These are phyloP conservation scores for Paecilomyces sp. DNA, from an alignment of 2,329 filamentous ascomycete species.

Conservation along the genomic window DNA sequence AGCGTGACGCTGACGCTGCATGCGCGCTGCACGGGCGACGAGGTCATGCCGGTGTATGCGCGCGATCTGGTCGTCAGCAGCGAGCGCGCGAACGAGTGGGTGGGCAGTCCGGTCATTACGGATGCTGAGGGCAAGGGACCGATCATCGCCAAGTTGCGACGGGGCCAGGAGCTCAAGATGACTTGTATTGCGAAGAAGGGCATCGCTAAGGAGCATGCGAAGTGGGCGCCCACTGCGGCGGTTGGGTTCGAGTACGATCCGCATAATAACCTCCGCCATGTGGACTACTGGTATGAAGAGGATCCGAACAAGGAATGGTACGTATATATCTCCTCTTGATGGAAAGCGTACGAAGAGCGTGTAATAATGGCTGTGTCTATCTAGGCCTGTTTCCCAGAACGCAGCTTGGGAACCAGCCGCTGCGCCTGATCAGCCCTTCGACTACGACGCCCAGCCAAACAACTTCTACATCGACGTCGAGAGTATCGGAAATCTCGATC, in stretches of 20 bases:
- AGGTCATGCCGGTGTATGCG: conserved; percentile 91
- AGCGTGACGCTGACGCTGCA: conserved; percentile 78
- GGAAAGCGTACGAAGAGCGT: neutral
- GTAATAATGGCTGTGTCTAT: neutral
- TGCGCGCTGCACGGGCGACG: conserved; percentile 75
- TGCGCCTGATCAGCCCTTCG: conserved; percentile 77
- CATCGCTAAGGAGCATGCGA: conserved; percentile 96
- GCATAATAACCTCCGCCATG: conserved; percentile 87
- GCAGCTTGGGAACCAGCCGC: conserved; percentile 68
- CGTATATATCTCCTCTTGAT: conserved; percentile 21
- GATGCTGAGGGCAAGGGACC: conserved; percentile 76
- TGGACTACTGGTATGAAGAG: conserved; percentile 92
- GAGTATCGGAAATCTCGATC: conserved; percentile 77
- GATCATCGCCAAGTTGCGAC: conserved; percentile 83
- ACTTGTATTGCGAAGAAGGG: conserved; percentile 96
- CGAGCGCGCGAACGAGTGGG: conserved; percentile 62
- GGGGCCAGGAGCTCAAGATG: conserved; percentile 82
- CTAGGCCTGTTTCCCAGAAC: conserved; percentile 32
- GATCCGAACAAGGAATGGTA: conserved; percentile 79
- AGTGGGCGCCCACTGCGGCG: conserved; percentile 90
- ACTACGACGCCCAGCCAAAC: conserved; percentile 78
- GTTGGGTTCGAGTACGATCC: conserved; percentile 98
- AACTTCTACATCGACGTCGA: conserved; percentile 95
- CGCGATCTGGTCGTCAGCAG: conserved; percentile 72
- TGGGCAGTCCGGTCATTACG: conserved; percentile 75